These are phyloP conservation scores for Coemansia sp. DNA, from an alignment of 192 early-diverging fungal species.

Conservation along the genomic window DNA sequence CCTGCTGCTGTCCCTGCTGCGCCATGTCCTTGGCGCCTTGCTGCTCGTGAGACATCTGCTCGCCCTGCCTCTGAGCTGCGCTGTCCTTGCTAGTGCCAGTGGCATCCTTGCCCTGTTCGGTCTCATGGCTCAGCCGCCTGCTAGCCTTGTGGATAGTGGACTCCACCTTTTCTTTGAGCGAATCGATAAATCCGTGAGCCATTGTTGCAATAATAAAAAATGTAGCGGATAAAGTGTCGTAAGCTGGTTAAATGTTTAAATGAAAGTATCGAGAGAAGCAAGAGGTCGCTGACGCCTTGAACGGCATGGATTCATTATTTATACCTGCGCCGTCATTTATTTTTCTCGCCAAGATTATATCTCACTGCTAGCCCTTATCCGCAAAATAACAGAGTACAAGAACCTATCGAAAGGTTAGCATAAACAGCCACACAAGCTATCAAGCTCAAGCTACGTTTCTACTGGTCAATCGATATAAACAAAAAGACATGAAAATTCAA, in stretches of 20 bases:
- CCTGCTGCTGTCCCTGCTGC: slow-evolving; percentile 18
- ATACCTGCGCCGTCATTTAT: background rate
- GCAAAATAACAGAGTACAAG: background rate
- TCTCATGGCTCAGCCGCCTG: slow-evolving; percentile 39
- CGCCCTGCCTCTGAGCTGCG: slow-evolving; percentile 12
- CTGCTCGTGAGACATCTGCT: slow-evolving; percentile 8
- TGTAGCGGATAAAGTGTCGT: background rate
- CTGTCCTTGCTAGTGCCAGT: slow-evolving; percentile 5
- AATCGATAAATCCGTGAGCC: slow-evolving; percentile 27
- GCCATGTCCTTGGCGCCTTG: slow-evolving; percentile 13
- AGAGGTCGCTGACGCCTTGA: background rate
- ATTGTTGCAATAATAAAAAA: background rate
- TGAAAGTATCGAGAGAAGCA: background rate
- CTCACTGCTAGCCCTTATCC: background rate
- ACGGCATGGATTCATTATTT: background rate
- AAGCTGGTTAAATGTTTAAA: background rate
- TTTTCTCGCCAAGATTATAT: background rate
- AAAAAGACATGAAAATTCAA: background rate
- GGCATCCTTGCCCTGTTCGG: slow-evolving; percentile 7
- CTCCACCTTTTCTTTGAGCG: slow-evolving; percentile 47
- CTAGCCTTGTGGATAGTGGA: slow-evolving; percentile 33
- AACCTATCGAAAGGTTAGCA: background rate
- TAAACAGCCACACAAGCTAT: background rate
- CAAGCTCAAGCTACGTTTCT: background rate
- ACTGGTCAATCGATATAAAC: background rate